Evolutionary conservation across 2,329 filamentous ascomycete genomes (phyloP), one percentile per base, ranked within the genome.

Genomic region (Periconia digitata): DNA sequence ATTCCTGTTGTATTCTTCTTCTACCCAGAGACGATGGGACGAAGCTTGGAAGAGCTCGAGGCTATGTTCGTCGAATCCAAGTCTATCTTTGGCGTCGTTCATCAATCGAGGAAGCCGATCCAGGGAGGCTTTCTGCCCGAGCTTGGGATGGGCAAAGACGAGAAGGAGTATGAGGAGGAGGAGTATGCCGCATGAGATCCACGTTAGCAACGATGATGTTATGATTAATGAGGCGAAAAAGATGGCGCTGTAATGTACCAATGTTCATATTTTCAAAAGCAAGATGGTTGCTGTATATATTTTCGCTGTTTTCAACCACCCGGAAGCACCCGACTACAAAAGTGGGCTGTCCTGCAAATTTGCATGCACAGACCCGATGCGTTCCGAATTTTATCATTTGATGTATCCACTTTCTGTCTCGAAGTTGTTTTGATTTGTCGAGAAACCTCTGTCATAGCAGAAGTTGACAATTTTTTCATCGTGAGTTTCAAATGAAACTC

Each of bases 11-110:
- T 79, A 22, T 76, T 67, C 62, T 69, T 78, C 60, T 59, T 74
- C 44, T 78, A 71, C 67, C 76, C 78, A 1, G 66, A 69, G 63
- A 79, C 76, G n/a, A 79, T 76, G 74, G 76, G 76, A 6, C 74
- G 74, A 50, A 76, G 71, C 61, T 62, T 79, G 8, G 76, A 79
- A 69, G 73, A 51, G 67, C 69, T 59, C 62, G 72, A 52, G 64
- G 72, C 53, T 69, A 72, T 52, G 71, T 74, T 61, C 58, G 74
- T 50, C 55, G 73, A 61, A 67, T 71, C 36, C 59, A 74, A 38
- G 17, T 63, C 54, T n/a, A 62, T 66, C 16, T n/a, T 40, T 1
- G 54, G 39, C 1, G 64, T 66, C 27, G 66, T 69, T 8, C 42
- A 49, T 43, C 59, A 58, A 44, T 60, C 55, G 15, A 42, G 46